Conservation (phyloP, 169 alveolate genomes). For the Cryptosporidium meleagridis region DNA sequence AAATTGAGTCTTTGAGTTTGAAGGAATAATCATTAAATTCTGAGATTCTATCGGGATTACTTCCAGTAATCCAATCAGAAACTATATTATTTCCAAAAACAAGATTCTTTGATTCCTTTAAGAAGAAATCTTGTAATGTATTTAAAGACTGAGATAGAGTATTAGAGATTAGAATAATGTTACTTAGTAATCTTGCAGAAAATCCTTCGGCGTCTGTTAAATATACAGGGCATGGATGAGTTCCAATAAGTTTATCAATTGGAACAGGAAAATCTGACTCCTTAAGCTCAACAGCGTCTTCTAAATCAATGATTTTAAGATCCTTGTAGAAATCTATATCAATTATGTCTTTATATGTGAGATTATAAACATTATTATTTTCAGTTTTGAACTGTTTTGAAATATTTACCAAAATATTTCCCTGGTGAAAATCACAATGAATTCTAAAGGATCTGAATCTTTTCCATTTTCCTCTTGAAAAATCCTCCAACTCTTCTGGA, state of each 20-base stretch:
- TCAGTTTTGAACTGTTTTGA: slow-evolving; percentile 6
- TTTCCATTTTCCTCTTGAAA: slow-evolving; percentile 49
- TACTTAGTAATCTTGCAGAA: slow-evolving; percentile 16
- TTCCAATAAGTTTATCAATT: slow-evolving; percentile 40
- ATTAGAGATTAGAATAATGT: slow-evolving; percentile 21
- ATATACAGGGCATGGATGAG: slow-evolving; percentile 66
- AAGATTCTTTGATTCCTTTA: background rate
- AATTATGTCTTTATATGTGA: slow-evolving; percentile 33
- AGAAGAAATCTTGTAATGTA: slow-evolving; percentile 21
- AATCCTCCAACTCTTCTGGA: slow-evolving; percentile 38
- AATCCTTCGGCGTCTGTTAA: slow-evolving; percentile 53
- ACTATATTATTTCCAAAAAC: background rate
- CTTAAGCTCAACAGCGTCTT: slow-evolving; percentile 38
- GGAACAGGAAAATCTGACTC: slow-evolving; percentile 68
- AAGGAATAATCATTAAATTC: background rate
- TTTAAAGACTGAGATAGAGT: background rate
- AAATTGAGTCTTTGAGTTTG: slow-evolving; percentile 6
- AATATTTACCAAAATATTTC: slow-evolving; percentile 42
- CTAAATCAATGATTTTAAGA: slow-evolving; percentile 51
- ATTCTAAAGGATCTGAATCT: slow-evolving; percentile 20
- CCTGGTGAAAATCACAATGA: slow-evolving; percentile 64
- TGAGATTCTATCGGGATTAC: background rate
- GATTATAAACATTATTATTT: background rate
- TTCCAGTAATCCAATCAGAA: slow-evolving; percentile 20
- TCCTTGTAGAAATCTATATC: slow-evolving; percentile 25